These are phyloP conservation scores for Choiromyces venosus DNA, from an alignment of 495 filamentous ascomycete species.

Conservation along the genomic window DNA sequence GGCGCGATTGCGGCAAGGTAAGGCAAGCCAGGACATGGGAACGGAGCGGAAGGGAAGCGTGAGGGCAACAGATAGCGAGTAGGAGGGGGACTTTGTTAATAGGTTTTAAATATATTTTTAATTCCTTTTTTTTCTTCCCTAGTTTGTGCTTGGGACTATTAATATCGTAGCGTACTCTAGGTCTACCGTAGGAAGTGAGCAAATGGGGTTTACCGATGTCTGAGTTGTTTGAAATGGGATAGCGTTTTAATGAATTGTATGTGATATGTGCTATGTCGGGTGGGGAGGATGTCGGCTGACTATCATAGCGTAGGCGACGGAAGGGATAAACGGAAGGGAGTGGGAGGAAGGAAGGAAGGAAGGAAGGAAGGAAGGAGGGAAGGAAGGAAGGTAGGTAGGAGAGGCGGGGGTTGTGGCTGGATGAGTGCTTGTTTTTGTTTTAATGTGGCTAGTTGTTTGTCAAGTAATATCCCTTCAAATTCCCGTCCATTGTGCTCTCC, in stretches of 20 bases:
- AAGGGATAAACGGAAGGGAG: not conserved
- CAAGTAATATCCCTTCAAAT: not conserved
- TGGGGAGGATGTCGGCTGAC: not conserved
- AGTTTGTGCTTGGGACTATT: not conserved
- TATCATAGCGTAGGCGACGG: not conserved
- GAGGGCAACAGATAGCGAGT: not conserved
- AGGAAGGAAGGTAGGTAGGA: no score
- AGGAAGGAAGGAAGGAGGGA: no score
- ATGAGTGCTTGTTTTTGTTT: not conserved
- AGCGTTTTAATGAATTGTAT: not conserved
- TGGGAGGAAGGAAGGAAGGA: not conserved
- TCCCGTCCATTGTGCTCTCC: not conserved
- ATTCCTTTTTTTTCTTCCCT: not conserved
- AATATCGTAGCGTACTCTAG: not conserved
- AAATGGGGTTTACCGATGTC: not conserved
- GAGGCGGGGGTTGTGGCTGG: not conserved
- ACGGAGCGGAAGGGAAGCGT: conserved; percentile 6
- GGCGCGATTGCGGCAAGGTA: not conserved
- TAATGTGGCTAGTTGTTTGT: not conserved
- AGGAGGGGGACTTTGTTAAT: not conserved
- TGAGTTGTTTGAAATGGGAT: not conserved
- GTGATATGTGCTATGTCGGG: not conserved
- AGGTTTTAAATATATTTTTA: conserved; percentile 13
- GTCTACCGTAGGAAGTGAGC: not conserved
- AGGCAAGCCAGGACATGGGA: not conserved